These are phyloP conservation scores for Pseudogymnoascus sp. DNA, from an alignment of 2,329 filamentous ascomycete genomes.

Conservation along the genomic window DNA sequence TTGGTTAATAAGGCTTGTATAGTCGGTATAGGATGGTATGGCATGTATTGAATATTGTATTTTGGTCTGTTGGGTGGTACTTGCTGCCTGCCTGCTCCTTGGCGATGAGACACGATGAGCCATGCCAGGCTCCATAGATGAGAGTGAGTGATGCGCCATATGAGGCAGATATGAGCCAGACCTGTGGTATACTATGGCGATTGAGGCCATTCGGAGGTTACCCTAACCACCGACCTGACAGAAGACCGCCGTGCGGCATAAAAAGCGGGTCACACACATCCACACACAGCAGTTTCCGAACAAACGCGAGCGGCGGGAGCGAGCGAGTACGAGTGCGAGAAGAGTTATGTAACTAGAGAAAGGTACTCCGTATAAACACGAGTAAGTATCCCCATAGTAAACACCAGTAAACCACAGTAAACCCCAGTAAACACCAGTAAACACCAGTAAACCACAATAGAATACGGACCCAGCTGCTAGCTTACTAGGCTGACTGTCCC, in stretches of 20 bases:
- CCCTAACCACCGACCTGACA: slow-evolving; percentile 1
- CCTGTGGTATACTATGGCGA: background rate
- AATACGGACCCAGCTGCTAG: too few relatives aligned
- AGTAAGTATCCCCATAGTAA: background rate
- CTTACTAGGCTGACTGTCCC: background rate
- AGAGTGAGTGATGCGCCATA: too few relatives aligned
- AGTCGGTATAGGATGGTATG: too few relatives aligned
- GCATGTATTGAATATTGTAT: too few relatives aligned
- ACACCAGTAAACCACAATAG: too few relatives aligned
- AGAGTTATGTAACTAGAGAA: background rate
- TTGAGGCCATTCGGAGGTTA: slow-evolving; percentile 2
- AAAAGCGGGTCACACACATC: background rate
- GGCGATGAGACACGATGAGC: background rate
- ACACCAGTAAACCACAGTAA: too few relatives aligned
- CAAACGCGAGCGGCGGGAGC: background rate
- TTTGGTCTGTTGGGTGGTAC: too few relatives aligned
- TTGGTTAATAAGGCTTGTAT: too few relatives aligned
- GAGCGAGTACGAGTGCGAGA: background rate
- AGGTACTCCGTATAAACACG: background rate
- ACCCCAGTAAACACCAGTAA: background rate
- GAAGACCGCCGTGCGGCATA: background rate
- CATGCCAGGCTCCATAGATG: background rate
- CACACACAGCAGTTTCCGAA: background rate
- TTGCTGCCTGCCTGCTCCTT: background rate
- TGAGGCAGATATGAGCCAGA: background rate